phyloP scores from a whole-genome alignment of 805 yeast species.

The Candida succiphila region DNA sequence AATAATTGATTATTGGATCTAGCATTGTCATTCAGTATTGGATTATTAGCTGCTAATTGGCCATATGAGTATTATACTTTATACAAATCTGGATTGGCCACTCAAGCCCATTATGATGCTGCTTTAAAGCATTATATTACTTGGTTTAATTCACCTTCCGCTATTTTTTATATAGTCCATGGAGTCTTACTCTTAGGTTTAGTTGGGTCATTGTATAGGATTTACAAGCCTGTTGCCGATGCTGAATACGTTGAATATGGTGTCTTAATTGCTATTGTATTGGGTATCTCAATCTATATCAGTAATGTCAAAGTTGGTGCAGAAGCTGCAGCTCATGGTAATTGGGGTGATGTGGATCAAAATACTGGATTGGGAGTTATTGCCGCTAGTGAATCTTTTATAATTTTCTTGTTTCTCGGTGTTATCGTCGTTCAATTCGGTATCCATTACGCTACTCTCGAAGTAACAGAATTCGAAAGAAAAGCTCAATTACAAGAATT shows the following conservation, averaged over 20 bases:
- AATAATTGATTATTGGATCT: too few relatives aligned
- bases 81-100: slow-evolving; percentile 46
- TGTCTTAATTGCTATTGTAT: slow-evolving; percentile 60
- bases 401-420: slow-evolving; percentile 63
- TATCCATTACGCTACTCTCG: slow-evolving; percentile 60
- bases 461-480: slow-evolving; percentile 16
- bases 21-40: slow-evolving; percentile 69
- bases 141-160: slow-evolving; percentile 59
- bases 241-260: slow-evolving; percentile 87
- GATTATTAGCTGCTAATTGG: slow-evolving; percentile 67
- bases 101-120: slow-evolving; percentile 42
- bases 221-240: slow-evolving; percentile 82
- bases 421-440: slow-evolving; percentile 83
- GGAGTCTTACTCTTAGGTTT: slow-evolving; percentile 54
- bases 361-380: slow-evolving; percentile 82
- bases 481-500: slow-evolving; percentile 17
- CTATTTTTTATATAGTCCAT: slow-evolving; percentile 55
- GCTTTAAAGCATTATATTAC: slow-evolving; percentile 67
- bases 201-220: slow-evolving; percentile 62
- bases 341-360: slow-evolving; percentile 92
- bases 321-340: slow-evolving; percentile 53
- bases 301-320: slow-evolving; percentile 81
- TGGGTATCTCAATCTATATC: slow-evolving; percentile 69
- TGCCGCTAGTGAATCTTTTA: slow-evolving; percentile 79
- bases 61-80: slow-evolving; percentile 74